Evolutionary conservation across 2,329 filamentous ascomycete genomes (phyloP).

Genomic region (Aureobasidium sp.): DNA sequence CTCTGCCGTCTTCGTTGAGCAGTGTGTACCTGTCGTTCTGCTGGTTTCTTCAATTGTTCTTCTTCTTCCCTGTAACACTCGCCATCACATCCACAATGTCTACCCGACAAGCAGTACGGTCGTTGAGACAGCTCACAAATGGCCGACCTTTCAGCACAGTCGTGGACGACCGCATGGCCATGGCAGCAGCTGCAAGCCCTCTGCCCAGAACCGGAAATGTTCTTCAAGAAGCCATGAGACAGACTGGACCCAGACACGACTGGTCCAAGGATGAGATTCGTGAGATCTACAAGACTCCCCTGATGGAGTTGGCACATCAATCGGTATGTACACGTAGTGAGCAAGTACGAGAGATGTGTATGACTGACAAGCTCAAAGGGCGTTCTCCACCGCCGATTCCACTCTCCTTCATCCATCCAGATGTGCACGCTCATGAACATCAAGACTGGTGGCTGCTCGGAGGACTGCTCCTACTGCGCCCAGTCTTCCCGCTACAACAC

Average conservation of each 20-base stretch:
- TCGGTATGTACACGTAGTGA: slow-evolving; percentile 20
- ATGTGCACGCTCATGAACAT: slow-evolving; percentile 96
- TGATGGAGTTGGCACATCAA: slow-evolving; percentile 59
- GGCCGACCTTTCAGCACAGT: slow-evolving; percentile 29
- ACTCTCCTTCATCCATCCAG: slow-evolving; percentile 75
- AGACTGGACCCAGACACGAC: slow-evolving; percentile 56
- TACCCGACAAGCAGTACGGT: slow-evolving; percentile 15
- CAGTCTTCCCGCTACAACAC: slow-evolving; percentile 77
- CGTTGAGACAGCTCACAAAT: slow-evolving; percentile 18
- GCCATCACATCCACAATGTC: not conserved
- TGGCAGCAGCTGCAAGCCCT: slow-evolving; percentile 21
- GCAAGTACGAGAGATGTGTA: not conserved
- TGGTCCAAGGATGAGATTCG: slow-evolving; percentile 80
- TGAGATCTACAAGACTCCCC: slow-evolving; percentile 71
- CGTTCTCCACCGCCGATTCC: slow-evolving; percentile 74
- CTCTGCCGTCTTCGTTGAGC: not conserved
- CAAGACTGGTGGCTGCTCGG: slow-evolving; percentile 86
- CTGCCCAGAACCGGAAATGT: slow-evolving; percentile 23
- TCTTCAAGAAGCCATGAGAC: slow-evolving; percentile 50
- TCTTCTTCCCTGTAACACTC: not conserved
- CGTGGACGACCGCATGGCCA: slow-evolving; percentile 29
- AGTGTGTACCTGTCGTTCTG: not conserved
- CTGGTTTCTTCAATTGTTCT: not conserved
- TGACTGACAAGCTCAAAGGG: slow-evolving; percentile 43
- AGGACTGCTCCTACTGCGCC: slow-evolving; percentile 90